These are phyloP conservation scores for Turritis glabra DNA, from an alignment of 345 rosid genomes.

Conservation along the genomic window DNA sequence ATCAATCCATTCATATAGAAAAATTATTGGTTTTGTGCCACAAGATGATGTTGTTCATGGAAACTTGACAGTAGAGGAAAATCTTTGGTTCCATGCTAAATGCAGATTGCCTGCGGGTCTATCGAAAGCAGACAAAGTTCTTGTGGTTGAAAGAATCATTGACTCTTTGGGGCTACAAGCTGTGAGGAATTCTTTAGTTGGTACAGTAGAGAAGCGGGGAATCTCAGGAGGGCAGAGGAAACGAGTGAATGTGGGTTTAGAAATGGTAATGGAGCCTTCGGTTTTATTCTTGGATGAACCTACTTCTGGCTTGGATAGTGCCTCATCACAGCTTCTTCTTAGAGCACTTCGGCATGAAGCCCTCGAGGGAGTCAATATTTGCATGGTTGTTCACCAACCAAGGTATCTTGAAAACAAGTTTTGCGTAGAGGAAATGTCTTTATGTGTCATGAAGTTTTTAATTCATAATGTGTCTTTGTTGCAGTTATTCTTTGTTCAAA, in stretches of 20 bases:
- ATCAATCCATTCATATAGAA: slow-evolving; percentile 79
- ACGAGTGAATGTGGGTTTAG: slow-evolving; percentile 93
- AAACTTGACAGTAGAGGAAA: slow-evolving; percentile 94
- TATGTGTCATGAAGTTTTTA: slow-evolving; percentile 1
- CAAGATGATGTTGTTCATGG: slow-evolving; percentile 97
- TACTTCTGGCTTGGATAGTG: slow-evolving; percentile 97
- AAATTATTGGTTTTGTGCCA: slow-evolving; percentile 88
- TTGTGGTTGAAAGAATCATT: slow-evolving; percentile 88
- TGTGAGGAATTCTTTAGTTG: slow-evolving; percentile 82
- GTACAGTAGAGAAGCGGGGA: slow-evolving; percentile 92
- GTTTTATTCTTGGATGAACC: slow-evolving; percentile 93
- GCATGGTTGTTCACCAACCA: slow-evolving; percentile 98
- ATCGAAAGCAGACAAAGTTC: slow-evolving; percentile 73
- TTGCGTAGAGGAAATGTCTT: not conserved
- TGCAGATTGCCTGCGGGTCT: slow-evolving; percentile 78
- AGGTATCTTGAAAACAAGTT: slow-evolving; percentile 49
- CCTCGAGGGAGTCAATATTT: slow-evolving; percentile 90
- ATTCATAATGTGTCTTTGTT: slow-evolving; percentile 18
- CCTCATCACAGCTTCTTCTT: slow-evolving; percentile 88
- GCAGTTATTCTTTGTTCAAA: slow-evolving; percentile 87
- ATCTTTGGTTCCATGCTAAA: slow-evolving; percentile 92
- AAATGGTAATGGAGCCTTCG: slow-evolving; percentile 98
- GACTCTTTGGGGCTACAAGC: slow-evolving; percentile 84
- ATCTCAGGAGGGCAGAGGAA: slow-evolving; percentile 98
- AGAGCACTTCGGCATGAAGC: slow-evolving; percentile 89